phyloP scores from a whole-genome alignment of 768 basidiomycete genomes.

The Xerocomellus amylosporus region DNA sequence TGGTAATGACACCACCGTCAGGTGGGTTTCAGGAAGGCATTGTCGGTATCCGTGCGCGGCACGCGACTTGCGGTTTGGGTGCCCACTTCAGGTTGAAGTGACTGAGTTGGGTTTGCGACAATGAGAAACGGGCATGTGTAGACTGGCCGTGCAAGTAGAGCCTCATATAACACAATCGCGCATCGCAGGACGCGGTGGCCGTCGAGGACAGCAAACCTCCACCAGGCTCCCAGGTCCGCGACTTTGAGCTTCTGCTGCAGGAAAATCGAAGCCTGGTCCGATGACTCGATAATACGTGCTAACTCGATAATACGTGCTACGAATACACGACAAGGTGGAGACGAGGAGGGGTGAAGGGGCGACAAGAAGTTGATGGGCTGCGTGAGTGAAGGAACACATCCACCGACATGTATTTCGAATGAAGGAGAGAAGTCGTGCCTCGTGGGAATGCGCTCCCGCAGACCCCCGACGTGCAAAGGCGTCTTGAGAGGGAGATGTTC shows the following conservation, averaged over 20 bases:
- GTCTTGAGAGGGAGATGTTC: slow-evolving; percentile 28
- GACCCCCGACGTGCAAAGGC: slow-evolving; percentile 27
- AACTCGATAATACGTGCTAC: slow-evolving; percentile 86
- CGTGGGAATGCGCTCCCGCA: slow-evolving; percentile 38
- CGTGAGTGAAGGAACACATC: slow-evolving; percentile 6
- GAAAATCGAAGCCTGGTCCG: slow-evolving; percentile 88
- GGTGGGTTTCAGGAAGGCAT: too few relatives aligned
- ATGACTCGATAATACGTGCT: slow-evolving; percentile 80
- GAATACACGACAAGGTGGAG: slow-evolving; percentile 79
- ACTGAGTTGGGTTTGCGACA: too few relatives aligned
- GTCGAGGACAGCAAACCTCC: too few relatives aligned
- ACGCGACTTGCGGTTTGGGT: too few relatives aligned
- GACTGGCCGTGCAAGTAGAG: too few relatives aligned
- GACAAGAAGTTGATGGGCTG: slow-evolving; percentile 90
- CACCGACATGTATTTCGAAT: slow-evolving; percentile 8
- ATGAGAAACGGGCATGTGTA: too few relatives aligned
- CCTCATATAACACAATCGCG: too few relatives aligned
- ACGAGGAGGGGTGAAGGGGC: slow-evolving; percentile 78
- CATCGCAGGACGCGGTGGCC: too few relatives aligned
- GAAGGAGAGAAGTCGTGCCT: slow-evolving; percentile 41
- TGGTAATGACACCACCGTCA: too few relatives aligned
- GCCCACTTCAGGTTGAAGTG: too few relatives aligned
- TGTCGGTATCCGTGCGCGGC: too few relatives aligned
- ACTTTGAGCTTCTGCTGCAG: slow-evolving; percentile 89
- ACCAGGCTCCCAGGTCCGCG: slow-evolving; percentile 69